Conservation (phyloP, 2,329 filamentous ascomycete genomes). For the Epichloe gansuensis region DNA sequence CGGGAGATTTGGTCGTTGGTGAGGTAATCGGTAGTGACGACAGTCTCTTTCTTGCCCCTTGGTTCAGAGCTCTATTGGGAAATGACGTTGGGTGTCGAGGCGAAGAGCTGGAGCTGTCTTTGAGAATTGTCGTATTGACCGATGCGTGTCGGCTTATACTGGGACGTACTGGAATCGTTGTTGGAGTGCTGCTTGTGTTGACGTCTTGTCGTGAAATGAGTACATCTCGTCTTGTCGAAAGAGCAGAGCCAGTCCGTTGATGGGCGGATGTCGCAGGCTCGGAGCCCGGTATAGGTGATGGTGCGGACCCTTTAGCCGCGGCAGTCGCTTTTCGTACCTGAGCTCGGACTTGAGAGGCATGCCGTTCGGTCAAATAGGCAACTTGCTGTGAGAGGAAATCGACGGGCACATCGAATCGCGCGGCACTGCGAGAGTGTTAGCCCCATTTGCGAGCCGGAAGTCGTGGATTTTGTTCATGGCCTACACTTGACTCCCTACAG, state of each 20-base stretch:
- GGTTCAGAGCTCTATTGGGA: constrained; percentile 16
- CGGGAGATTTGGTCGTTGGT: constrained; percentile 12
- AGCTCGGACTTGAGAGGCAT: constrained; percentile 77
- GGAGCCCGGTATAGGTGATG: constrained; percentile 42
- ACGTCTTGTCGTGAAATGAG: constrained; percentile 36
- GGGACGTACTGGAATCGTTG: constrained; percentile 30
- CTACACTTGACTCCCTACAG: constrained; percentile 63
- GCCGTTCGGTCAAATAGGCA: constrained; percentile 83
- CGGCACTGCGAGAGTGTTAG: constrained; percentile 39
- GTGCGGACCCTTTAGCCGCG: constrained; percentile 41
- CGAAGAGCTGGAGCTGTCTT: constrained; percentile 23
- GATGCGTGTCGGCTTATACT: constrained; percentile 36
- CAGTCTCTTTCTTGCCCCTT: constrained; percentile 23
- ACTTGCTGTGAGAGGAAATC: constrained; percentile 87
- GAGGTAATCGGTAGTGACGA: constrained; percentile 31
- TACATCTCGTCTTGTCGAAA: constrained; percentile 47
- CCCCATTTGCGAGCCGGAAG: constrained; percentile 8
- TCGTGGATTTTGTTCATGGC: neutral
- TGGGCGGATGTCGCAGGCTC: constrained; percentile 27
- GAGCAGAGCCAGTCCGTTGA: constrained; percentile 35
- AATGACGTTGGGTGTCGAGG: constrained; percentile 8
- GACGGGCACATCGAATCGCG: constrained; percentile 70
- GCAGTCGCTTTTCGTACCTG: constrained; percentile 70
- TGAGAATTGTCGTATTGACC: constrained; percentile 29
- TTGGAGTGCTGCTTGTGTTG: constrained; percentile 29